Evolutionary conservation across 805 yeast species (phyloP), one percentile per base, ranked within the genome.

Genomic region (Cyberlindnera japonica): DNA sequence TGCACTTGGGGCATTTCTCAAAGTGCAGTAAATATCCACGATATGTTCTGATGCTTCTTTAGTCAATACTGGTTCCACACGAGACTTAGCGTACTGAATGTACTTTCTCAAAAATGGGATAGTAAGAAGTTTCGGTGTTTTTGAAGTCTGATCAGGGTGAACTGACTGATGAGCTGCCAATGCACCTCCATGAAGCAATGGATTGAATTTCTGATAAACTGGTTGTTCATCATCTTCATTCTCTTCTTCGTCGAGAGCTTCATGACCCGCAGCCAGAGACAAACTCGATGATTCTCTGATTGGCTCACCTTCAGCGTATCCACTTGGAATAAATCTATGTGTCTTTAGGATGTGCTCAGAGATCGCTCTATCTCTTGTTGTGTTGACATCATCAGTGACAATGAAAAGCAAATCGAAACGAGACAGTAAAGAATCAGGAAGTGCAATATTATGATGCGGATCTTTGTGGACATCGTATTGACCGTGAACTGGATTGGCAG

Each of bases 401-500:
- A 93, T 93, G 56, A 93, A 93, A 37, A 93, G 65, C 59, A 93
- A 74, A 74, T 93, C 99, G 58, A 93, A 93, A 78, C 99, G 95
- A 14, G 98, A 91, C 45, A 93, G 72, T 44, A 93, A 71, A 10
- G 99, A 93, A 67, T 93, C 99, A 2, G 99, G 99, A 40, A 93
- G 72, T 0, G 98, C 98, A 54, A 93, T 93, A 61, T 93, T 93
- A 61, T 86, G 85, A 63, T 90, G 96, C 3, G 99, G 98, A 53
- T 91, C 95, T 67, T 86, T 88, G 64, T 86, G 95, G 17, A 90
- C 81, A 65, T 91, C 97, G 61, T 91, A 91, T 63, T 91, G 98
- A 37, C 99, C 98, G 64, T 80, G 90, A 2, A 91, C 88, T 1
- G 99, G 99, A 62, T 91, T 91, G 7, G 99, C 99, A 24, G 99